Base-by-base conservation (phyloP, 129 eudicot genomes). In the Artemisia annua region DNA sequence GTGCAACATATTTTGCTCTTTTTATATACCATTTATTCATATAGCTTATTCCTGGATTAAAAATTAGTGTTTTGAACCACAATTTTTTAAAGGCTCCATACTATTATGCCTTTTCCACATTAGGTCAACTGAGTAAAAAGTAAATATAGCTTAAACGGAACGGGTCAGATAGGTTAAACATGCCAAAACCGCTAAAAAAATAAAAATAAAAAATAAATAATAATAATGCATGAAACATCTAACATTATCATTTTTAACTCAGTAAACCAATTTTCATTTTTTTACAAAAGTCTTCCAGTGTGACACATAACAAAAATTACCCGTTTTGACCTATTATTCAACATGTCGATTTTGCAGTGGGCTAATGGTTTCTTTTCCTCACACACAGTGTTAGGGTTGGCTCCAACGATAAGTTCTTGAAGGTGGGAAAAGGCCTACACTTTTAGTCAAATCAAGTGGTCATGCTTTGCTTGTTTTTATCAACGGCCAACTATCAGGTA, bases 381-480 rank as follows among this genome's bases (percentile, higher is more conserved):
- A 22, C 44, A n/a, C 30, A 35, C 85, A 93, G 98, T 17, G 89
- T 93, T 11, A 84, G 72, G 22, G 76, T 92, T 69, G 86, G 78
- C 43, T 61, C 91, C 0, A 64, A 82, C n/a, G 97, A 92, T 69
- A 87, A 83, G 72, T 88, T 88, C 58, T 82, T 93, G 59, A 87
- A 84, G 84, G 72, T 11, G 97, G 89, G 32, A 66, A 85, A 64
- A 63, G 81, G 72, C 98, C 96, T 51, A 56, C 65, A 56, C 98
- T 93, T 77, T 80, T 87, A 1, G 87, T 93, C 60, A 78, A 76
- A 83, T 93, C 98, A 2, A 92, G 96, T 1, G 97, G 97, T 48
- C 98, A 93, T 67, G 84, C 92, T 39, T 68, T 93, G 87, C 95
- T 89, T 78, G 98, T 90, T 53, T 93, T 87, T 66, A 72, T 89